Evolutionary conservation across 306 rosid species (phyloP).

Genomic region (Trifolium subterraneum): DNA sequence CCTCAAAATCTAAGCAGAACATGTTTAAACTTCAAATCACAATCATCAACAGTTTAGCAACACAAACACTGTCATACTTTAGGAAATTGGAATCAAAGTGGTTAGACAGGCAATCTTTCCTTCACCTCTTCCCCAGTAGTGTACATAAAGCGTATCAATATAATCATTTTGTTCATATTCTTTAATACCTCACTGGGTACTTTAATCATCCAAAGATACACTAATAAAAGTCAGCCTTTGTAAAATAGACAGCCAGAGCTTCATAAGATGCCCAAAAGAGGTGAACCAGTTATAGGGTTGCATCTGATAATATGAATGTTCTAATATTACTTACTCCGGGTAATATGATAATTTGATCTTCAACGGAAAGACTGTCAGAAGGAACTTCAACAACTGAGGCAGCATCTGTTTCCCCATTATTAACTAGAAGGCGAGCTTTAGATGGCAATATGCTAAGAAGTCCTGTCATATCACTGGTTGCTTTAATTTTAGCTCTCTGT

Average conservation of each 20-base stretch:
- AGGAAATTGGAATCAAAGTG: constrained; percentile 30
- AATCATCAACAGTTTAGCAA: constrained; percentile 34
- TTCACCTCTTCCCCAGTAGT: constrained; percentile 1
- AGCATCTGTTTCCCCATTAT: constrained; percentile 51
- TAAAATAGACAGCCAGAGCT: constrained; percentile 19
- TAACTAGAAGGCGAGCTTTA: constrained; percentile 90
- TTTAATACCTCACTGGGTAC: constrained; percentile 20
- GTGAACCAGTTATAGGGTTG: constrained; percentile 29
- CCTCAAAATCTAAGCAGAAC: constrained; percentile 20
- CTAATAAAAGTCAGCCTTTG: constrained; percentile 1
- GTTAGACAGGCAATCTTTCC: constrained; percentile 21
- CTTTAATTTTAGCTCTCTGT: constrained; percentile 96
- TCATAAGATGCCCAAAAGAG: constrained; percentile 17
- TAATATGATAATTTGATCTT: constrained; percentile 81
- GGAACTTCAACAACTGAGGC: constrained; percentile 85
- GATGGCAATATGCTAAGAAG: constrained; percentile 88
- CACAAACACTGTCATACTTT: constrained; percentile 33
- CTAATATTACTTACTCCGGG: constrained; percentile 80
- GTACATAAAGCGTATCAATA: constrained; percentile 25
- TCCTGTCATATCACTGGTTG: constrained; percentile 97
- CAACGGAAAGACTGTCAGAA: constrained; percentile 80
- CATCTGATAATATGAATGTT: constrained; percentile 31
- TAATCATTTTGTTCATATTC: constrained; percentile 5
- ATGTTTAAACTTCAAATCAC: constrained; percentile 36
- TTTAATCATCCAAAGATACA: constrained; percentile 14